phyloP scores from a whole-genome alignment of 179 eudicot genomes.

The Kewa caespitosa region DNA sequence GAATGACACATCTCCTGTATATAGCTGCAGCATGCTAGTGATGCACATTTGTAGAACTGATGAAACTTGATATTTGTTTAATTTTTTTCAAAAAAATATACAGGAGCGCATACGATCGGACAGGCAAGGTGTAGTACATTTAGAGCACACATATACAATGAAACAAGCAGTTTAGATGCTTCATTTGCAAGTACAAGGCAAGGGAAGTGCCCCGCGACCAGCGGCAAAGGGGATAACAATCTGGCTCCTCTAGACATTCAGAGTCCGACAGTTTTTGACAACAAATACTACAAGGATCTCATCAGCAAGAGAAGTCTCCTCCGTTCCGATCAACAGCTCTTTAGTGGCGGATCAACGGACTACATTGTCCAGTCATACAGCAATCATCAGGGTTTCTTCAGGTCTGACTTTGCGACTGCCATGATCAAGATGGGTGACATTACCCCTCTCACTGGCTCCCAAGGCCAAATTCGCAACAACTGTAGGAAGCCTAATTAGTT shows the following conservation, averaged over 20 bases:
- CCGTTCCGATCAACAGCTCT: slow-evolving; percentile 43
- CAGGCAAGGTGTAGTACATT: slow-evolving; percentile 28
- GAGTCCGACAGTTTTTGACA: slow-evolving; percentile 41
- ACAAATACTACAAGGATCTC: slow-evolving; percentile 40
- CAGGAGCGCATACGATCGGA: slow-evolving; percentile 36
- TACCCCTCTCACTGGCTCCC: slow-evolving; percentile 30
- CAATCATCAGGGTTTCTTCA: slow-evolving; percentile 24
- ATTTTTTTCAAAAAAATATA: too few species aligned
- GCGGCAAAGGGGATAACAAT: slow-evolving; percentile 34
- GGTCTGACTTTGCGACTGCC: slow-evolving; percentile 36
- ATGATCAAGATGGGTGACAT: slow-evolving; percentile 50
- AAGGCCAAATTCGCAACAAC: slow-evolving; percentile 25
- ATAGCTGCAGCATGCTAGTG: too few species aligned
- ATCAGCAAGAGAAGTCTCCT: slow-evolving; percentile 39
- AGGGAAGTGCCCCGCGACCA: slow-evolving; percentile 28
- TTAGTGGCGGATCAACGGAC: slow-evolving; percentile 39
- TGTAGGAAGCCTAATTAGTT: slow-evolving; percentile 26
- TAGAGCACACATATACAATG: slow-evolving; percentile 31
- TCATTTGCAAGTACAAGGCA: slow-evolving; percentile 23
- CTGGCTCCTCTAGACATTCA: slow-evolving; percentile 39
- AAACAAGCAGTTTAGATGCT: slow-evolving; percentile 11
- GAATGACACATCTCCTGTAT: too few species aligned
- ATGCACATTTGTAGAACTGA: too few species aligned
- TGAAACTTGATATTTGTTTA: background rate
- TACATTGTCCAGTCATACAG: slow-evolving; percentile 34